Conservation (phyloP, 2,329 filamentous ascomycete species). For the Pseudopyricularia cyperi region DNA sequence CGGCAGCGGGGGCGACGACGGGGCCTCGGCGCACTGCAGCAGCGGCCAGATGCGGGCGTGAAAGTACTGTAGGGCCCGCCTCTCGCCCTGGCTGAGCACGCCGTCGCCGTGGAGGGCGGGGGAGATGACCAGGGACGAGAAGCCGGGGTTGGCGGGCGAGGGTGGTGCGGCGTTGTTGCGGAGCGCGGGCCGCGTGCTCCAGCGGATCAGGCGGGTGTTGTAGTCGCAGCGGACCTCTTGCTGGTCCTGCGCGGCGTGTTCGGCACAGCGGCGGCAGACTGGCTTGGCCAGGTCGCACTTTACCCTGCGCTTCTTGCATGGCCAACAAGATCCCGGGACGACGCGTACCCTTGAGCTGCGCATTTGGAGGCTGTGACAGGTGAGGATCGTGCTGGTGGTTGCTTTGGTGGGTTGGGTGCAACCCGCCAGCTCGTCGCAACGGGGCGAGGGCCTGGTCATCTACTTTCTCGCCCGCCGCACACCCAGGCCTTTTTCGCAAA, state of each 20-base stretch:
- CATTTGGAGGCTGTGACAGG: too few relatives aligned
- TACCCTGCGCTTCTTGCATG: constrained; percentile 12
- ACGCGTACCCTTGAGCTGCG: background rate
- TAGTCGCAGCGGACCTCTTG: constrained; percentile 16
- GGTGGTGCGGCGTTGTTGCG: constrained; percentile 15
- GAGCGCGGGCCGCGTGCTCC: constrained; percentile 18
- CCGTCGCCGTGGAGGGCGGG: constrained; percentile 12
- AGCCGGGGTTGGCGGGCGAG: constrained; percentile 14
- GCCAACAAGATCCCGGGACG: background rate
- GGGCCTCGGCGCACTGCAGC: constrained; percentile 14
- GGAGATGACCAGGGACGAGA: background rate
- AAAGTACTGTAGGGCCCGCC: constrained; percentile 18
- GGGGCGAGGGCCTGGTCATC: too few relatives aligned
- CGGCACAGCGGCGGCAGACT: constrained; percentile 13
- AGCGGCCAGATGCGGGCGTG: constrained; percentile 20
- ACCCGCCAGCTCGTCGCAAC: too few relatives aligned
- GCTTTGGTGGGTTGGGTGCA: too few relatives aligned
- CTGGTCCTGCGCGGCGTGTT: background rate
- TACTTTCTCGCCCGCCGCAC: too few relatives aligned
- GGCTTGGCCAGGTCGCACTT: constrained; percentile 15
- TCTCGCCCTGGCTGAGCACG: constrained; percentile 15
- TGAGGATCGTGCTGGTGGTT: too few relatives aligned
- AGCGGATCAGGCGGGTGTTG: constrained; percentile 24
- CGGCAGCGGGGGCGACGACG: constrained; percentile 16
- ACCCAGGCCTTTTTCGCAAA: too few relatives aligned